Evolutionary conservation across 768 basidiomycete genomes (phyloP).

Genomic region (Suillus alpinus): DNA sequence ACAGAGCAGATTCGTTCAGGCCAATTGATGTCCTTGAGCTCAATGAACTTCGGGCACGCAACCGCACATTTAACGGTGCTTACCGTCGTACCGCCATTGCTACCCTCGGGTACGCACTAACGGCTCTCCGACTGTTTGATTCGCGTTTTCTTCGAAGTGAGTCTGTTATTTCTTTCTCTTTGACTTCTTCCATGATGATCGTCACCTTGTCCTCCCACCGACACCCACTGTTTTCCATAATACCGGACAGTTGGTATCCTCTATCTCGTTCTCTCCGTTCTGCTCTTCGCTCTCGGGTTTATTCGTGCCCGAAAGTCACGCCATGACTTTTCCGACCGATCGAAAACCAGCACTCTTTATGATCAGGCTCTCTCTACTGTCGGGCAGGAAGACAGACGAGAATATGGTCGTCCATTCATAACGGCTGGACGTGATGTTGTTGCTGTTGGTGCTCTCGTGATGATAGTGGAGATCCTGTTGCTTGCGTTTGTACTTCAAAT

Average conservation of each 20-base stretch:
- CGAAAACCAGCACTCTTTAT: conserved; percentile 24
- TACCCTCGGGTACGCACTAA: conserved; percentile 68
- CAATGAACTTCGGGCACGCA: conserved; percentile 74
- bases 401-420: conserved; percentile 75
- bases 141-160: conserved; percentile 66
- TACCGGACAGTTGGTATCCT: conserved; percentile 50
- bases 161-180: conserved; percentile 22
- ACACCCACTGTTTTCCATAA: conserved; percentile 11
- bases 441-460: conserved; percentile 57
- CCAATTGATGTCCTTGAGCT: conserved; percentile 56
- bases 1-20: conserved; percentile 48
- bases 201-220: conserved; percentile 27
- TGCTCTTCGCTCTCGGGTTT: conserved; percentile 58
- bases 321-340: conserved; percentile 74
- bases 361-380: conserved; percentile 47
- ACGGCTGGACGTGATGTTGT: conserved; percentile 79
- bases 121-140: conserved; percentile 80
- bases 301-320: conserved; percentile 62
- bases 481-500: conserved; percentile 58
- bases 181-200: neutral
- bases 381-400: conserved; percentile 57
- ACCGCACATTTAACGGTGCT: conserved; percentile 81
- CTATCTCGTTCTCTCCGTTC: conserved; percentile 57
- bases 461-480: conserved; percentile 61
- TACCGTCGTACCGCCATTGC: conserved; percentile 75